A percentile compares a stretch with the other conserved stretches of the same genome.
These are phyloP conservation scores for Rosa rugosa DNA, from an alignment of 306 rosid genomes.

Conservation along the genomic window DNA sequence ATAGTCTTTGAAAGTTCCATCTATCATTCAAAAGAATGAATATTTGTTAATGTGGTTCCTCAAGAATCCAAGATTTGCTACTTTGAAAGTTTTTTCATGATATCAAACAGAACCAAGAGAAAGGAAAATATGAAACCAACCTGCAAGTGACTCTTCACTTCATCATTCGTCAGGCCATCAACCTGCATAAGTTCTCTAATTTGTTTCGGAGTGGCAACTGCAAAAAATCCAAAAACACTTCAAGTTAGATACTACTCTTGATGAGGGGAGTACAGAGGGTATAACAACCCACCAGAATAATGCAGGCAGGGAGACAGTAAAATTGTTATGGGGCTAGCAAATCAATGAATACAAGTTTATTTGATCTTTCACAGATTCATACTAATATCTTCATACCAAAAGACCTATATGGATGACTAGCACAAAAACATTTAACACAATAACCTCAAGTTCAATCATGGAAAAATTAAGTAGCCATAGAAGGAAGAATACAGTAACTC, in stretches of 20 bases:
- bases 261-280: conserved; percentile 9
- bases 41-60: conserved; percentile 11
- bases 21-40: background rate
- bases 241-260: conserved; percentile 29
- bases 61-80: background rate
- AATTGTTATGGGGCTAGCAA: conserved; percentile 13
- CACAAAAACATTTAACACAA: background rate
- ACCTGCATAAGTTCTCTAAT: conserved; percentile 98
- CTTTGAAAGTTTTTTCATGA: background rate
- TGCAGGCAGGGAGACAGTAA: conserved; percentile 17
- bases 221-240: conserved; percentile 21
- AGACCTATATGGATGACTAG: background rate
- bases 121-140: conserved; percentile 41
- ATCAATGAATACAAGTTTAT: conserved; percentile 11
- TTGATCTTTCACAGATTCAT: conserved; percentile 15
- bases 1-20: conserved; percentile 8
- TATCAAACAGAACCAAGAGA: conserved; percentile 11
- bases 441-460: conserved; percentile 18
- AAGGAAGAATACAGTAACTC: background rate
- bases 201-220: conserved; percentile 98
- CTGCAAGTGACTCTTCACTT: conserved; percentile 98
- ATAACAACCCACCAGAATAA: conserved; percentile 14
- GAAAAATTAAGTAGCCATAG: conserved; percentile 11
- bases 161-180: conserved; percentile 95
- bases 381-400: conserved; percentile 15